Percentiles rank a stretch among this genome's conserved stretches.
Evolutionary conservation across 1,284 basidiomycete genomes (phyloP).

Genomic region (Cutaneotrichosporon curvatum): DNA sequence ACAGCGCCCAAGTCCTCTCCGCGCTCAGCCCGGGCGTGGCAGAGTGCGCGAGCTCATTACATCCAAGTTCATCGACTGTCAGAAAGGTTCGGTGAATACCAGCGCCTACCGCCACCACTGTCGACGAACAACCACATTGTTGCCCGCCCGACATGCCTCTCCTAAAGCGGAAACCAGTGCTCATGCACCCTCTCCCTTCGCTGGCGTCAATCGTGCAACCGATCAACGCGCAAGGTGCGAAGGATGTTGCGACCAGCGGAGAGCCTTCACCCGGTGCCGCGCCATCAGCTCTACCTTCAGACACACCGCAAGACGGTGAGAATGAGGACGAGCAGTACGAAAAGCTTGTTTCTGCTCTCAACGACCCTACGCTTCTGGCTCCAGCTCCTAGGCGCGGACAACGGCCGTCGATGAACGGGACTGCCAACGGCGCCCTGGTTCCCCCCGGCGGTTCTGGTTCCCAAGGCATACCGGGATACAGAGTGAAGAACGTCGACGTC

Average conservation of each 20-base stretch:
- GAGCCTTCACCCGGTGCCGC: constrained; percentile 1
- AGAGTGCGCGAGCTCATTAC: no score
- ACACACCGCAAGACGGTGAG: constrained; percentile 28
- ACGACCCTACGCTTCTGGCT: constrained; percentile 8
- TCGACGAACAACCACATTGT: neutral
- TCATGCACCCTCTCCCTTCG: constrained; percentile 55
- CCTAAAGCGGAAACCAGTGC: constrained; percentile 81
- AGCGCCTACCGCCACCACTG: no score
- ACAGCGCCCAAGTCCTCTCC: no score
- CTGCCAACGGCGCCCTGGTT: neutral
- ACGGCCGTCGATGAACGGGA: constrained; percentile 11
- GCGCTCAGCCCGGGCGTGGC: no score
- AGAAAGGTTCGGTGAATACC: no score
- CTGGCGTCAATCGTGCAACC: constrained; percentile 22
- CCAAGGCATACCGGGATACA: constrained; percentile 2
- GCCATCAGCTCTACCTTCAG: constrained; percentile 1
- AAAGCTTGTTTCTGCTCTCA: constrained; percentile 24
- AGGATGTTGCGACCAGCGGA: constrained; percentile 1
- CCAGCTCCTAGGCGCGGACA: constrained; percentile 1
- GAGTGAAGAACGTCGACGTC: constrained; percentile 53
- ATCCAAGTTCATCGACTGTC: no score
- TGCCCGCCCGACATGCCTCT: constrained; percentile 59
- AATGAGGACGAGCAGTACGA: constrained; percentile 40
- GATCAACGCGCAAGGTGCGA: neutral
- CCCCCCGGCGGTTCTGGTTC: neutral